Base-by-base conservation (phyloP, 805 yeast species). In the Millerozyma acaciae region DNA sequence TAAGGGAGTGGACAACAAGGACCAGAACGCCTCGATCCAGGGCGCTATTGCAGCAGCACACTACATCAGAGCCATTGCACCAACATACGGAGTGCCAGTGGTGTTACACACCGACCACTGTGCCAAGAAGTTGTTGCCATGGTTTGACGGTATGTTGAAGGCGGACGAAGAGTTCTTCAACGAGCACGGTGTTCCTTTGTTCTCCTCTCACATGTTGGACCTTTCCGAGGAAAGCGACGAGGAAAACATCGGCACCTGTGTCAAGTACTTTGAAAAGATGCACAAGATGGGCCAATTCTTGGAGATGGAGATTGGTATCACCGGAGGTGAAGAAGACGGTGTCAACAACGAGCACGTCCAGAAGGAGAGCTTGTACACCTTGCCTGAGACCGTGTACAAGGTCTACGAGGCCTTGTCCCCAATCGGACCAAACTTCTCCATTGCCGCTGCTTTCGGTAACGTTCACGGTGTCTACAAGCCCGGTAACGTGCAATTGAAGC, bases 301-400 rank as follows among this genome's bases (percentile, higher is more conserved):
- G 64, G 98, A 93, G 79, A 93, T 93, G 98, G 98, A 93, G 78
- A 93, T 93, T 64, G 98, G 98, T 80, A 93, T 93, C 80, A 93
- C 98, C 65, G 98, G 98, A 74, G 98, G 98, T 82, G 98, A 93
- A 77, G 98, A 93, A 75, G 98, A 93, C 64, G 98, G 98, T 81
- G 98, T 93, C 59, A 93, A 93, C 83, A 93, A 93, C 80, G 94
- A 90, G 70, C 76, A 79, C 65, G 96, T 86, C 49, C 78, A 78
- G 61, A 83, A 84, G 72, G 88, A 84, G 45, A 65, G 84, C 46
- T 75, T 93, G 56, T 93, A 90, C 84, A 93, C 98, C 53, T 78
- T 80, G 54, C 87, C 98, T 55, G 96, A 85, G 73, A 90, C 96
- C 51, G 96, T 93, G 36, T 93, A 63, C 72, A 79, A 78, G 48